Percentiles rank a stretch among this genome's conserved stretches.
These are phyloP conservation scores for Nothomitra cinnamomea DNA, from an alignment of 2,329 filamentous ascomycete species.

Conservation along the genomic window DNA sequence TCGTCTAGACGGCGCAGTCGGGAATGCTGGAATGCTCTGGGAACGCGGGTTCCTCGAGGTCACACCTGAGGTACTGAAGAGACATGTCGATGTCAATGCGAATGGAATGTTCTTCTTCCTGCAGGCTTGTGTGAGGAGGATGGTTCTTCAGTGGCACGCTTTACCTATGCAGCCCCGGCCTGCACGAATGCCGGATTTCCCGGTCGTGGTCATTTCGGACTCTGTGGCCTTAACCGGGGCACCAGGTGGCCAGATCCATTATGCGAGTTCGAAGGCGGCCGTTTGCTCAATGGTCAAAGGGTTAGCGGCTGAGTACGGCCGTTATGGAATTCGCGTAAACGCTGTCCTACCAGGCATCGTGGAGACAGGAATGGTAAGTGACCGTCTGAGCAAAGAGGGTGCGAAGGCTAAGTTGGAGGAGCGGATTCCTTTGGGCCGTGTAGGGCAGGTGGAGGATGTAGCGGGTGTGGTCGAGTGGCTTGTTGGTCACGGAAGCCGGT, in stretches of 20 bases:
- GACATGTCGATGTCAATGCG: constrained; percentile 15
- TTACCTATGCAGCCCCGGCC: neutral
- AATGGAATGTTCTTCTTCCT: constrained; percentile 16
- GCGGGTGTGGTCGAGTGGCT: neutral
- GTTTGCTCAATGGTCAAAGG: neutral
- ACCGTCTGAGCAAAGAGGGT: constrained; percentile 11
- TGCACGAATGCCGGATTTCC: neutral
- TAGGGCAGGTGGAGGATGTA: constrained; percentile 6
- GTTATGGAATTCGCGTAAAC: constrained; percentile 7
- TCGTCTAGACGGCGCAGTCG: neutral
- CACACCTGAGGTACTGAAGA: constrained; percentile 11
- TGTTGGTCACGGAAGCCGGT: constrained; percentile 2
- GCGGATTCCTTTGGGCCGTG: constrained; percentile 11
- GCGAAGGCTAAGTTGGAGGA: constrained; percentile 8
- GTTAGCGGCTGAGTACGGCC: constrained; percentile 6
- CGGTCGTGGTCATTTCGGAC: neutral
- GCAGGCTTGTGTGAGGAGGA: constrained; percentile 12
- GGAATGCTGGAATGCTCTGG: neutral
- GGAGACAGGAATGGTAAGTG: constrained; percentile 10
- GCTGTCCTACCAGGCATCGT: constrained; percentile 10
- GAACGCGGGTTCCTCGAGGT: constrained; percentile 3
- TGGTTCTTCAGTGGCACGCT: neutral
- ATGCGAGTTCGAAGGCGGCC: neutral
- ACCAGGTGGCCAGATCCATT: neutral
- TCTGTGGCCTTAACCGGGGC: neutral